Base-by-base conservation (phyloP, 1,284 basidiomycete species). In the Irpex sp. region DNA sequence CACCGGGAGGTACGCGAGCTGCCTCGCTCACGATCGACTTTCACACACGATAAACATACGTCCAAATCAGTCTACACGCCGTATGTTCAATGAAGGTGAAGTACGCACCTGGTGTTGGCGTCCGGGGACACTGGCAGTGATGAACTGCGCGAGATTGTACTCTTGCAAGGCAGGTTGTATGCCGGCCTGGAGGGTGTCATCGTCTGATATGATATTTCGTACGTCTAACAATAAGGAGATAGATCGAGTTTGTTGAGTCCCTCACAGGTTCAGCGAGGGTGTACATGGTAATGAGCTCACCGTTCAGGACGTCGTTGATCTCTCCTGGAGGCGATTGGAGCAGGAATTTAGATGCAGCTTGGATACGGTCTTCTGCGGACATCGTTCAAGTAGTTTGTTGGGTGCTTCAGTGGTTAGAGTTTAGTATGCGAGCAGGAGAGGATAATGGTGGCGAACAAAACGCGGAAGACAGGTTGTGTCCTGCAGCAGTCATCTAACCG, bases 221-320 rank as follows among this genome's bases (percentile, higher is more conserved):
- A 97, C 86, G 79, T 96, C 95, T 94, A 74, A 58, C 60, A n/a
- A 61, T 36, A 56, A 58, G 56, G 47, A n/a, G 15, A 4, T 19
- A 46, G 19, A 43, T 49, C 11, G 36, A 39, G 21, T 53, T 63
- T 11, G n/a, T 61, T 58, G 54, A 61, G 50, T 61, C 54, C 50
- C 47, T 50, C 61, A 54, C 13, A 55, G 54, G 58, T 19, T 46
- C 59, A 50, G n/a, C 58, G 31, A 33, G 9, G 57, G 61, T 43
- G 19, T n/a, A 4, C 13, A 26, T 33, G 15, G 21, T 37, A 21
- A 26, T 13, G 26, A 26, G 50, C 77, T 69, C 66, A 92, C 92
- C 94, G 71, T 93, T 94, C 63, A 97, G 83, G 31, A 97, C 94
- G 78, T 97, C 95, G 74, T 96, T 97, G 69, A 97, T 95, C 78